Percentiles rank a stretch among this genome's conserved stretches.
These are phyloP conservation scores for Beauveria medogensis DNA, from an alignment of 2,329 filamentous ascomycete species.

Conservation along the genomic window DNA sequence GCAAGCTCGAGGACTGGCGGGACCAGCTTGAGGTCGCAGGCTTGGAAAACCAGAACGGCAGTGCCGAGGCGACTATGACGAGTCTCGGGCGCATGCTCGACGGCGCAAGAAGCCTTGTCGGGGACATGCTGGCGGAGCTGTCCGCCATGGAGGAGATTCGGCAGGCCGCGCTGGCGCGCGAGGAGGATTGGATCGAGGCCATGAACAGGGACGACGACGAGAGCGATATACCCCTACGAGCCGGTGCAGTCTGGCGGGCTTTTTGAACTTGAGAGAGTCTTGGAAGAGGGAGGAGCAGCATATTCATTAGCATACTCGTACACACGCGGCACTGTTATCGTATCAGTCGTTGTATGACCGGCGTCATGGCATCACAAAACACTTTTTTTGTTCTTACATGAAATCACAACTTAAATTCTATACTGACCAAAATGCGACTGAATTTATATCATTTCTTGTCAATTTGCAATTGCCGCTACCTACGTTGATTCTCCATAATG, in stretches of 20 bases:
- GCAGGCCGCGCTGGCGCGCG: slow-evolving; percentile 44
- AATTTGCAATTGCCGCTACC: neutral
- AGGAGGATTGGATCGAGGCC: slow-evolving; percentile 50
- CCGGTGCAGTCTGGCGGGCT: slow-evolving; percentile 42
- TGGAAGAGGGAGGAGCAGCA: neutral
- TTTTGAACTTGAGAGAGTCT: slow-evolving; percentile 15
- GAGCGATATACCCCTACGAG: slow-evolving; percentile 26
- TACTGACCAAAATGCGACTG: neutral
- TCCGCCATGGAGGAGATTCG: slow-evolving; percentile 55
- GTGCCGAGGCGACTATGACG: slow-evolving; percentile 14
- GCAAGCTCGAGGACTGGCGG: slow-evolving; percentile 48
- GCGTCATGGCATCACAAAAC: neutral
- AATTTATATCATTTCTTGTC: neutral
- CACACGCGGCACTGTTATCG: too few species aligned
- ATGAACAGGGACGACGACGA: slow-evolving; percentile 39
- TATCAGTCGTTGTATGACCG: neutral
- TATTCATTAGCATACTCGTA: neutral
- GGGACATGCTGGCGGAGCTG: slow-evolving; percentile 56
- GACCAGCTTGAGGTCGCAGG: slow-evolving; percentile 32
- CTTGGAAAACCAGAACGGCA: slow-evolving; percentile 6
- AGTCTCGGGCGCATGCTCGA: slow-evolving; percentile 41
- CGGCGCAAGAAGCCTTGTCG: slow-evolving; percentile 40
- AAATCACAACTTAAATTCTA: neutral
- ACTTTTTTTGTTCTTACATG: neutral
- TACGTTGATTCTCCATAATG: neutral